Conservation (phyloP, 2,329 filamentous ascomycete genomes). For the Erysiphe pulchra region DNA sequence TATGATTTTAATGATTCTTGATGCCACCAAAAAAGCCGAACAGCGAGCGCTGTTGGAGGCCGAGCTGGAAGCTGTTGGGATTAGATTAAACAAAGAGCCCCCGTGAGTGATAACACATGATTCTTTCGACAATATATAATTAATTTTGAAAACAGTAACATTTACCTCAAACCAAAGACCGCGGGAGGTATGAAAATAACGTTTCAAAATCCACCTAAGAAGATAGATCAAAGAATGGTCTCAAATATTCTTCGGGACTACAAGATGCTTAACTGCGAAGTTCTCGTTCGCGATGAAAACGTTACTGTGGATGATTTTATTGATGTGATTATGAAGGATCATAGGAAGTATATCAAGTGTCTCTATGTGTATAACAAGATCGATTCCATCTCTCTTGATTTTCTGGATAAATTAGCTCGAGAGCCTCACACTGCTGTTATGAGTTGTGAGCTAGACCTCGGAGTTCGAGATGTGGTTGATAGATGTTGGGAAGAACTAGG, state of each 20-base stretch:
- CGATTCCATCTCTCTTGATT: conserved; percentile 79
- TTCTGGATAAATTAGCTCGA: conserved; percentile 71
- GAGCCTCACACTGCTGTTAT: conserved; percentile 92
- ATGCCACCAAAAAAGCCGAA: conserved; percentile 89
- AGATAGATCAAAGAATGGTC: conserved; percentile 91
- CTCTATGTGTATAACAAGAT: conserved; percentile 99
- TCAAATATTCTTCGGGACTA: conserved; percentile 96
- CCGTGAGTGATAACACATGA: conserved; percentile 31
- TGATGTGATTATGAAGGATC: conserved; percentile 97
- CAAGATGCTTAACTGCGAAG: conserved; percentile 94
- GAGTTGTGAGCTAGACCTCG: conserved; percentile 88
- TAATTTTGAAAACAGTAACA: conserved; percentile 35
- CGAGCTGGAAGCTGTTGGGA: conserved; percentile 85
- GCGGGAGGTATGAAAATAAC: conserved; percentile 98
- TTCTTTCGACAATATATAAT: background rate
- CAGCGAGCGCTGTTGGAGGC: conserved; percentile 74
- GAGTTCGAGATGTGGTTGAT: conserved; percentile 80
- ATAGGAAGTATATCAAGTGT: conserved; percentile 84
- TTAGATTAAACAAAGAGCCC: conserved; percentile 71
- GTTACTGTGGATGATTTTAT: conserved; percentile 96
- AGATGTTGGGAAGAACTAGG: conserved; percentile 82
- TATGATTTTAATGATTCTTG: conserved; percentile 84
- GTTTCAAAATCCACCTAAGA: conserved; percentile 70
- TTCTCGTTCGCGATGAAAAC: conserved; percentile 81
- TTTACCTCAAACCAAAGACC: conserved; percentile 89